phyloP scores from a whole-genome alignment of 257 asterid genomes.

The Solanum piurae region DNA sequence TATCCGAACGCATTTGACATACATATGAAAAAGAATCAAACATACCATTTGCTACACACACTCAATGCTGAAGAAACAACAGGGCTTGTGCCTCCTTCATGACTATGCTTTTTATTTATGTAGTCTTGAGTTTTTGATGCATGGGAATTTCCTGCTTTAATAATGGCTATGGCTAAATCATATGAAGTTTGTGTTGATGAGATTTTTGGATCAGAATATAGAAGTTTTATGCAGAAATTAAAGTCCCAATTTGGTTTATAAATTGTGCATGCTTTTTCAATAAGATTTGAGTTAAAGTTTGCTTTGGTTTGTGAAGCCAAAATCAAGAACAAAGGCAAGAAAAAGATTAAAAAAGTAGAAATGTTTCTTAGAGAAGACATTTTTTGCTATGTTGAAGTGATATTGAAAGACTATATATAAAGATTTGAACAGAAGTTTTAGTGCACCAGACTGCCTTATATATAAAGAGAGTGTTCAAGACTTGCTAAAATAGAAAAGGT shows the following conservation, averaged over 20 bases:
- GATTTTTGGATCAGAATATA: not conserved
- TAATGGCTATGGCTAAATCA: not conserved
- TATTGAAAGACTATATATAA: not conserved
- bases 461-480: not conserved
- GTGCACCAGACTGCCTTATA: rapidly evolving
- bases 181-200: not conserved
- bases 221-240: not conserved
- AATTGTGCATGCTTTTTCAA: not conserved
- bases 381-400: not conserved
- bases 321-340: not conserved
- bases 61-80: not conserved
- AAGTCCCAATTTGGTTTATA: not conserved
- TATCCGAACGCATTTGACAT: not conserved
- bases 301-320: not conserved
- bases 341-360: not conserved
- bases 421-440: too few species aligned
- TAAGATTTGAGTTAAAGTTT: not conserved
- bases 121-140: not conserved
- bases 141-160: not conserved
- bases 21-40: not conserved
- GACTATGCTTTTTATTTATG: not conserved
- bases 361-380: not conserved
- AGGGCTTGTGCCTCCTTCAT: not conserved
- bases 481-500: too few species aligned
- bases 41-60: not conserved